Evolutionary conservation across 345 rosid genomes (phyloP).

Genomic region (Murraya koenigii): DNA sequence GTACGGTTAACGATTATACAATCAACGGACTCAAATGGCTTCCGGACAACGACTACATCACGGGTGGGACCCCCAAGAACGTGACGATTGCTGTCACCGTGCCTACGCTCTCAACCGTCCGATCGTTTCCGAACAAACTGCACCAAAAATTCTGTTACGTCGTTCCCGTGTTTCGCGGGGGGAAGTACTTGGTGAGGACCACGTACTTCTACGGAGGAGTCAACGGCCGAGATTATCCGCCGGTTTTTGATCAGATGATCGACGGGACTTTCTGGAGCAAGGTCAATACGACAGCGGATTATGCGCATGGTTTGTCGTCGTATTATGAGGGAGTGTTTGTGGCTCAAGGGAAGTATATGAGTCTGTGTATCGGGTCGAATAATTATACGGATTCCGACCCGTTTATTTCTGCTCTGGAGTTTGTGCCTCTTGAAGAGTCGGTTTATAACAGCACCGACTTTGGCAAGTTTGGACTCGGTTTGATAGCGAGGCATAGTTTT

Average conservation of each 20-base stretch:
- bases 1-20: slow-evolving; percentile 38
- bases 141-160: slow-evolving; percentile 68
- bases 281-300: slow-evolving; percentile 77
- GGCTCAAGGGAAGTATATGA: slow-evolving; percentile 70
- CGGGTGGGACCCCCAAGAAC: slow-evolving; percentile 47
- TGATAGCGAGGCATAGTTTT: slow-evolving; percentile 78
- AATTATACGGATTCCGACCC: slow-evolving; percentile 73
- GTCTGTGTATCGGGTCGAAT: slow-evolving; percentile 69
- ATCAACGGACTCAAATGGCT: slow-evolving; percentile 56
- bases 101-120: slow-evolving; percentile 56
- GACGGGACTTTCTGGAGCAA: slow-evolving; percentile 82
- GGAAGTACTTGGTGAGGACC: slow-evolving; percentile 64
- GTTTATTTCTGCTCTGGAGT: slow-evolving; percentile 84
- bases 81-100: slow-evolving; percentile 27
- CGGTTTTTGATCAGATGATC: slow-evolving; percentile 88
- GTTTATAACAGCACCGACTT: slow-evolving; percentile 77
- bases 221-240: slow-evolving; percentile 58
- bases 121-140: slow-evolving; percentile 64
- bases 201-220: slow-evolving; percentile 84
- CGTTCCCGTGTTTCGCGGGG: slow-evolving; percentile 47
- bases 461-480: slow-evolving; percentile 35
- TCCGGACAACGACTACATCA: slow-evolving; percentile 47
- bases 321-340: slow-evolving; percentile 78
- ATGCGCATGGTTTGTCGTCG: slow-evolving; percentile 43
- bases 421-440: slow-evolving; percentile 53